Evolutionary conservation across 75 land plant genomes (phyloP).

Genomic region (Selaginella moellendorffii): DNA sequence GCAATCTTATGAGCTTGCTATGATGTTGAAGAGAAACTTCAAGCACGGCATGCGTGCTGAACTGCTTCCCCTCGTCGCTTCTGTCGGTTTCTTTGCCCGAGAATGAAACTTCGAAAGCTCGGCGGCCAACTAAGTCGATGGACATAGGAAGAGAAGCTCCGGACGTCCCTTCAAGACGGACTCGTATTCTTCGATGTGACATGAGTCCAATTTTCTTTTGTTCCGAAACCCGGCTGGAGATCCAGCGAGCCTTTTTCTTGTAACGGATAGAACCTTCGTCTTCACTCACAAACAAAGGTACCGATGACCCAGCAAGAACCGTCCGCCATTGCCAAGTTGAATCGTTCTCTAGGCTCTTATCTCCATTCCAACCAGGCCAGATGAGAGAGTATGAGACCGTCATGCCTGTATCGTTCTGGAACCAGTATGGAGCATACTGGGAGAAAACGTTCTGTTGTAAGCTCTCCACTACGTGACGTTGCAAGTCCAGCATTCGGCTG

Average conservation of each 20-base stretch:
- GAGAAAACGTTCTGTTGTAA: not conserved
- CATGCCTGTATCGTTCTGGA: constrained; percentile 79
- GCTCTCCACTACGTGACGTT: too few relatives aligned
- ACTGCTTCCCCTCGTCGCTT: constrained; percentile 22
- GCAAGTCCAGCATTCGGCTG: too few relatives aligned
- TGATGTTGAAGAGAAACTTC: constrained; percentile 76
- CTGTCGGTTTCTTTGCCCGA: constrained; percentile 23
- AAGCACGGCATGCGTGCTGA: constrained; percentile 62
- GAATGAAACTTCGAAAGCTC: constrained; percentile 67
- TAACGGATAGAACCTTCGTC: constrained; percentile 36
- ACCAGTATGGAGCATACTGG: constrained; percentile 71
- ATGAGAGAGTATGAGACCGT: constrained; percentile 44
- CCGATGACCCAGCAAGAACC: constrained; percentile 53
- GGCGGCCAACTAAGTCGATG: constrained; percentile 81
- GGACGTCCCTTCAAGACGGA: constrained; percentile 85
- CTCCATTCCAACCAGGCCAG: too few relatives aligned
- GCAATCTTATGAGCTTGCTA: constrained; percentile 70
- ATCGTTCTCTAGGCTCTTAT: too few relatives aligned
- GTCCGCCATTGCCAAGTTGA: constrained; percentile 10
- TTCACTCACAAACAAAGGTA: constrained; percentile 62
- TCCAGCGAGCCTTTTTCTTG: constrained; percentile 17
- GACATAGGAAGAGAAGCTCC: constrained; percentile 65
- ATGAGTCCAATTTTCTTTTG: constrained; percentile 28
- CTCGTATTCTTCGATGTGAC: constrained; percentile 56
- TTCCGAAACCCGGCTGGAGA: constrained; percentile 34